Base-by-base conservation (phyloP, 1,284 basidiomycete species). In the Rhizoctonia solani region DNA sequence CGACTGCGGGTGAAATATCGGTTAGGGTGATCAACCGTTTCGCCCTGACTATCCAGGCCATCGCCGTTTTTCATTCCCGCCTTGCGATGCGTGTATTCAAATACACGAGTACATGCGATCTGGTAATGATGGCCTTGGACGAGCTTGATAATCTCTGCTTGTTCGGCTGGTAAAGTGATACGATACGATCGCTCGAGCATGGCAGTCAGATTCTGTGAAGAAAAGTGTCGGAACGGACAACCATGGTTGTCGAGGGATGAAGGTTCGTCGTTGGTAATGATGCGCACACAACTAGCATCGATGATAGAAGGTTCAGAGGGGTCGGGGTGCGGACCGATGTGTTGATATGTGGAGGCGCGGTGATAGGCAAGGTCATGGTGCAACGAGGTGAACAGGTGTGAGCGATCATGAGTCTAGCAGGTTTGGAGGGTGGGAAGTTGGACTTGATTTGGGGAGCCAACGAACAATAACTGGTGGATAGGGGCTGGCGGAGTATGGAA, bases 81-180 rank as follows among this genome's bases (percentile, higher is more conserved):
- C 47, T 79, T 73, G 16, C 81, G 79, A 77, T 99, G 96, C 21
- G 95, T 97, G 52, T 98, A 84, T 80, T 99, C 97, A 77, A 95
- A 99, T 37, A 99, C 91, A 16, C 95, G 84, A 19, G 97, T 99
- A 79, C 97, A 99, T 3, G 95, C 97, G 53, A 99, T 89, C 76
- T 99, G 96, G 76, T 89, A 98, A 76, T 97, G 94, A 1, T 84
- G 81, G 14, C 81, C 82, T 77, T 95, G 95, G 68, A 97, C 93
- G 11, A 84, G 85, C 53, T 83, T 81, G 80, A 94, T 83, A 71
- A 99, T 88, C 75, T 99, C 97, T n/a, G 87, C 85, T 72, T 95
- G 79, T 74, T 98, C 93, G 6, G 79, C 76, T 6, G 81, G 55
- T 29, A 56, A 76, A 2, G 83, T 79, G 66, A 90, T 78, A 27